These are phyloP conservation scores for Backusella mclennaniae DNA, from an alignment of 192 early-diverging fungal genomes.

Conservation along the genomic window DNA sequence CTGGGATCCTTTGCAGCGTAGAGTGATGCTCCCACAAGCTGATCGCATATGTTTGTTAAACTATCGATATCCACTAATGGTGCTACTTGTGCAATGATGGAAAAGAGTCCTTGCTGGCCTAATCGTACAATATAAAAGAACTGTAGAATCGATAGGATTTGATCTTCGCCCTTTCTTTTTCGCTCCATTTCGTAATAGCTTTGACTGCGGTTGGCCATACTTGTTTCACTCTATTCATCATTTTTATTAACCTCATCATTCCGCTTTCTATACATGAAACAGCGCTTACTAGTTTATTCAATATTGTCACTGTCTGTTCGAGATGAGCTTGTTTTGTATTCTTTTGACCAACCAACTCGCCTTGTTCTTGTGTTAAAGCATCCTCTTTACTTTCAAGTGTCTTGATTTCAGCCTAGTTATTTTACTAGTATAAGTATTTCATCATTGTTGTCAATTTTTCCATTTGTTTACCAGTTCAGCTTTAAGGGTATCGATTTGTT, in stretches of 20 bases:
- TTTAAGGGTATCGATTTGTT: background rate
- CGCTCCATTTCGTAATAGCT: background rate
- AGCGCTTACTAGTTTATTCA: background rate
- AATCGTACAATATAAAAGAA: conserved; percentile 14
- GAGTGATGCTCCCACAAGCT: conserved; percentile 3
- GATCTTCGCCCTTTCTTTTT: background rate
- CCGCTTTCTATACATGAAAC: too few species aligned
- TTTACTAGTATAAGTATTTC: background rate
- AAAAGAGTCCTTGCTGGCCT: conserved; percentile 12
- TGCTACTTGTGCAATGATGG: background rate
- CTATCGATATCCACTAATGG: background rate
- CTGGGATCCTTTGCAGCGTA: conserved; percentile 10
- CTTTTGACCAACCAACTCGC: background rate
- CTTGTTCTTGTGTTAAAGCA: background rate
- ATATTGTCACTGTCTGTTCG: background rate
- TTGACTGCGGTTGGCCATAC: background rate
- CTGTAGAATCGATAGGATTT: background rate
- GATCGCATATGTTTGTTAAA: background rate
- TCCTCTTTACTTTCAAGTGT: background rate
- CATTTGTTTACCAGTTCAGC: background rate
- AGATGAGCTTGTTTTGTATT: background rate
- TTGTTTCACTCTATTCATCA: background rate
- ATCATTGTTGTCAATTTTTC: background rate
- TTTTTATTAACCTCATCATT: background rate
- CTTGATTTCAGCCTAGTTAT: background rate